phyloP scores from a whole-genome alignment of 257 asterid genomes.

The Solanum sparsipilum region DNA sequence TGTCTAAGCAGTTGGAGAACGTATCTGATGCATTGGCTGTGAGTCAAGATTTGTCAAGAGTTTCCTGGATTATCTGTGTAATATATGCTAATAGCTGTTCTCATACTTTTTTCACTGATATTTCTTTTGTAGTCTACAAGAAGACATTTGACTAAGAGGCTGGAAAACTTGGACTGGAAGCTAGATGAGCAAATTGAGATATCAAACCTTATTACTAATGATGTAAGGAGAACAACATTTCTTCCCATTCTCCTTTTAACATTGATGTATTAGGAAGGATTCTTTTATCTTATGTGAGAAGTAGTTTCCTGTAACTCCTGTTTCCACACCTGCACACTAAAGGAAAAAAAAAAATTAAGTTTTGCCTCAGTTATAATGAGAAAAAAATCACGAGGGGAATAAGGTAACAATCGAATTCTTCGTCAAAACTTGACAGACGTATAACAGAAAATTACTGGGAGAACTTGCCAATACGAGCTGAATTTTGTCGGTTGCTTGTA shows the following conservation, averaged over 20 bases:
- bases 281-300: not conserved
- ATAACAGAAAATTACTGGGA: not conserved
- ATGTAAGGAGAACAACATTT: conserved; percentile 30
- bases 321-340: not conserved
- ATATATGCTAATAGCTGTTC: not conserved
- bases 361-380: not conserved
- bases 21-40: conserved; percentile 69
- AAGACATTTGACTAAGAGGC: conserved; percentile 59
- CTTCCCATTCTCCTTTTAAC: not conserved
- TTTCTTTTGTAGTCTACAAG: conserved; percentile 47
- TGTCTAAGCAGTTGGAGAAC: conserved; percentile 65
- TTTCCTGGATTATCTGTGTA: not conserved
- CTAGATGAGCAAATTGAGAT: conserved; percentile 63
- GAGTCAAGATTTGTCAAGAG: conserved; percentile 17
- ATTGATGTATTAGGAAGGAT: not conserved
- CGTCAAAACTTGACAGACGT: not conserved
- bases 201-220: conserved; percentile 45
- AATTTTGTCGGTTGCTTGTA: not conserved
- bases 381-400: not conserved
- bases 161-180: conserved; percentile 71
- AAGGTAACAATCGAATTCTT: not conserved
- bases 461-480: not conserved
- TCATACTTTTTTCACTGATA: not conserved
- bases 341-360: not conserved
- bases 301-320: not conserved